Evolutionary conservation across 78 protist genomes (phyloP), one percentile per base, ranked within the genome.

Genomic region (Dictyostelium purpureum): DNA sequence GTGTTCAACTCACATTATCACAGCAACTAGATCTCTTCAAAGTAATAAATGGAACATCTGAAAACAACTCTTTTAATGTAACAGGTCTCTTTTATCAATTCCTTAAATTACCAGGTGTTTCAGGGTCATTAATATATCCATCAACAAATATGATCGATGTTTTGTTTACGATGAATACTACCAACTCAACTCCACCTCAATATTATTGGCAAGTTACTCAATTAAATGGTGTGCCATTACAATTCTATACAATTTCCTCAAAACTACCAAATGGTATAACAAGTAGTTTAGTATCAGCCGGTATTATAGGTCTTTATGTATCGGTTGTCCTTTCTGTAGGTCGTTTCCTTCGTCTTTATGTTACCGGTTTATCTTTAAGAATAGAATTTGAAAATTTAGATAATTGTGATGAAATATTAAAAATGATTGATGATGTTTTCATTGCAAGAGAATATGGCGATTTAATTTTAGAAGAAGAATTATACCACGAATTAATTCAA

Each of bases 251-350:
- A 3, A 82, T 82, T 43, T 70, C 80, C 1, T 67, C 90, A 2
- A 67, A 54, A 61, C 40, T 89, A 31, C 94, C 94, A 37, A 89
- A 71, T 79, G 94, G 94, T 35, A 40, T 89, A 0, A 74, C 94
- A 6, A 79, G 89, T 43, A 56, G 88, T 21, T 47, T 89, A 16
- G 94, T 79, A n/a, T 37, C 61, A 14, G 87, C 77, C 6, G 97
- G 97, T 37, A 45, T 94, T 21, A 75, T 96, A 11, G 97, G 97
- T 26, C 61, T 96, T 12, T 96, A 96, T 47, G 93, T 93, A 35
- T 63, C 89, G 2, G 71, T 96, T 18, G 95, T 96, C 33, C 61
- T 95, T 33, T 90, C 92, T 12, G 79, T 96, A 1, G 96, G 96
- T 10, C 69, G 96, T 18, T 87, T 96, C 70, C 76, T 96, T 14